Percentiles rank a stretch among this genome's conserved stretches.
phyloP scores from a whole-genome alignment of 305 asterid genomes.

The Solanum hybrid region DNA sequence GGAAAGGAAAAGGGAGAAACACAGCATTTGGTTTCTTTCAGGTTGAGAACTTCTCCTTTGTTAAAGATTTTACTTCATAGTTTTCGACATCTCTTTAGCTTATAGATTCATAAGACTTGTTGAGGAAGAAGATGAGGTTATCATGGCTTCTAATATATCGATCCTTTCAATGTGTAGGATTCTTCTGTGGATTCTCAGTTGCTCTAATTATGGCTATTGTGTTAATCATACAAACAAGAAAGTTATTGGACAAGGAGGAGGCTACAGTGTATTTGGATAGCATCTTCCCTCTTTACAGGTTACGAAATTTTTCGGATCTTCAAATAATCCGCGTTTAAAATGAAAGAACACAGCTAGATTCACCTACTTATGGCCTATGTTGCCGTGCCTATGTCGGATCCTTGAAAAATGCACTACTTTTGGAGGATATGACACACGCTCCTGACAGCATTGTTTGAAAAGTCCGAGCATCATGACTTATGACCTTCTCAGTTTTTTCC shows the following conservation, averaged over 20 bases:
- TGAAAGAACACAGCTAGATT: not conserved
- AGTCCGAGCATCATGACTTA: not conserved
- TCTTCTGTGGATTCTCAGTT: constrained; percentile 60
- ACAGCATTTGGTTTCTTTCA: constrained; percentile 46
- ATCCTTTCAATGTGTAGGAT: constrained; percentile 31
- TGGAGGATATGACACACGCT: not conserved
- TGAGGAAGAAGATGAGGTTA: not conserved
- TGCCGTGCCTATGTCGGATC: not conserved
- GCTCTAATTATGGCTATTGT: constrained; percentile 50
- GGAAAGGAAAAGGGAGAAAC: constrained; percentile 43
- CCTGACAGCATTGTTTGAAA: not conserved
- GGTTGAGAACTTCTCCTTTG: constrained; percentile 25
- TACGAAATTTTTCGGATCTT: not conserved
- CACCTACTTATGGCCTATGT: not conserved
- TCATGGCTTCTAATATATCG: not conserved
- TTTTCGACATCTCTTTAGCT: not conserved
- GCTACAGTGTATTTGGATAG: constrained; percentile 41
- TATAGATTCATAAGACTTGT: not conserved
- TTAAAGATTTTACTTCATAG: not conserved
- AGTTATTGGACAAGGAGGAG: constrained; percentile 27
- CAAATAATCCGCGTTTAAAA: not conserved
- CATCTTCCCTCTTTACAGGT: constrained; percentile 77
- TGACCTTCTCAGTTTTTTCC: not conserved
- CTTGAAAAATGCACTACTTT: not conserved
- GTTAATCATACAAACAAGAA: constrained; percentile 41